Conservation (phyloP, 1,139 yeast species). For the Candida neerlandica region DNA sequence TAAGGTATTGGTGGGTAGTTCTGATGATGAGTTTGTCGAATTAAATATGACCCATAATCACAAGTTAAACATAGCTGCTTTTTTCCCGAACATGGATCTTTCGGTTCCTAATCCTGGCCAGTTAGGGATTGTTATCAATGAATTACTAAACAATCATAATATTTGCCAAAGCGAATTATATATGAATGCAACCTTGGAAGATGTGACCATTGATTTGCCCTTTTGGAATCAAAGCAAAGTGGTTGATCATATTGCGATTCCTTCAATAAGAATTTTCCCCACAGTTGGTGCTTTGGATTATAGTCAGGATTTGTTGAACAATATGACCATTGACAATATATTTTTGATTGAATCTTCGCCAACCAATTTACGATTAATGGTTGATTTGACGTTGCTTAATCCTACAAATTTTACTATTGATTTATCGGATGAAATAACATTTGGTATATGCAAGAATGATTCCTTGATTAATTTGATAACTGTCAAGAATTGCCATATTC, state of each 20-base stretch:
- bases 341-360: conserved; percentile 26
- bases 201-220: conserved; percentile 24
- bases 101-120: not conserved
- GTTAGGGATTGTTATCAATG: not conserved
- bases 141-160: not conserved
- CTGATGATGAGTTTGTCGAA: conserved; percentile 16
- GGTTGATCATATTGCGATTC: conserved; percentile 18
- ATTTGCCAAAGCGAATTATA: not conserved
- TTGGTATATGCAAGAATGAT: conserved; percentile 22
- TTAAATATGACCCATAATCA: conserved; percentile 11
- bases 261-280: conserved; percentile 7
- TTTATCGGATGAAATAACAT: conserved; percentile 22
- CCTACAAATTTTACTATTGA: conserved; percentile 33
- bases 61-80: conserved; percentile 2
- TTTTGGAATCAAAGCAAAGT: conserved; percentile 22
- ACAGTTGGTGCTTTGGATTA: not conserved
- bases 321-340: conserved; percentile 26
- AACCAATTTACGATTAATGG: conserved; percentile 21
- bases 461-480: conserved; percentile 21
- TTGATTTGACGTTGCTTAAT: conserved; percentile 40
- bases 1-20: conserved; percentile 17
- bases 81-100: conserved; percentile 2
- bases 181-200: conserved; percentile 17
- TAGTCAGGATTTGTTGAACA: conserved; percentile 11
- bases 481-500: conserved; percentile 20